Conservation (phyloP, 768 basidiomycete species). For the Coprinellus aureogranulatus region DNA sequence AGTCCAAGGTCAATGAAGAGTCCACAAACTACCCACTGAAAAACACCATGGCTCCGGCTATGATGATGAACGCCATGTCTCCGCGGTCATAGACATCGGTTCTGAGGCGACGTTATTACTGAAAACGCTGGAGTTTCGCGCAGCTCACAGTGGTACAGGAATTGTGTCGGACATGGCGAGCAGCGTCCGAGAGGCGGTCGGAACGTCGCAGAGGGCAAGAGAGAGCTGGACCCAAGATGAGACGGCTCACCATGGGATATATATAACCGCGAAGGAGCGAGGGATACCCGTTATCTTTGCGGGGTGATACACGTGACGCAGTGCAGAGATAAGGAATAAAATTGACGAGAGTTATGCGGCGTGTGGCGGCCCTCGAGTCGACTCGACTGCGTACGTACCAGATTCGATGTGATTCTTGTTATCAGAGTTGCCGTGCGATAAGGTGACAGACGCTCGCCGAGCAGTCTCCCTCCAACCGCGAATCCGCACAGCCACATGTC, state of each 20-base stretch:
- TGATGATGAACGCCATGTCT: constrained; percentile 68
- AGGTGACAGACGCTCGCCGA: neutral
- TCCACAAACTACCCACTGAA: constrained; percentile 85
- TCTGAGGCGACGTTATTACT: neutral
- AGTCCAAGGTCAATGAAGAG: constrained; percentile 4
- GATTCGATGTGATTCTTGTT: too few species aligned
- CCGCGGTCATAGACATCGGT: constrained; percentile 60
- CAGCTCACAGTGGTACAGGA: constrained; percentile 8
- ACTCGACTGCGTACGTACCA: too few species aligned
- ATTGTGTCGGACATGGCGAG: neutral
- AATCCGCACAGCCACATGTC: constrained; percentile 23
- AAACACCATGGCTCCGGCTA: constrained; percentile 67
- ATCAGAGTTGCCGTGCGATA: neutral
- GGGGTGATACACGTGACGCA: neutral
- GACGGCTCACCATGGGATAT: neutral
- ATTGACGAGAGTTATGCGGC: neutral
- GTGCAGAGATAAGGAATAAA: neutral
- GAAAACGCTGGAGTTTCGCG: neutral
- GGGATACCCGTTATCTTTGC: neutral
- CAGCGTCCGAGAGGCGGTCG: neutral
- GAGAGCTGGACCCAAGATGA: neutral
- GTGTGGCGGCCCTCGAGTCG: neutral
- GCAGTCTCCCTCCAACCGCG: neutral
- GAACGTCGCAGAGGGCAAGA: neutral
- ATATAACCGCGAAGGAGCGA: neutral